These are phyloP conservation scores for Epithele typhae DNA, from an alignment of 768 basidiomycete genomes.

Conservation along the genomic window DNA sequence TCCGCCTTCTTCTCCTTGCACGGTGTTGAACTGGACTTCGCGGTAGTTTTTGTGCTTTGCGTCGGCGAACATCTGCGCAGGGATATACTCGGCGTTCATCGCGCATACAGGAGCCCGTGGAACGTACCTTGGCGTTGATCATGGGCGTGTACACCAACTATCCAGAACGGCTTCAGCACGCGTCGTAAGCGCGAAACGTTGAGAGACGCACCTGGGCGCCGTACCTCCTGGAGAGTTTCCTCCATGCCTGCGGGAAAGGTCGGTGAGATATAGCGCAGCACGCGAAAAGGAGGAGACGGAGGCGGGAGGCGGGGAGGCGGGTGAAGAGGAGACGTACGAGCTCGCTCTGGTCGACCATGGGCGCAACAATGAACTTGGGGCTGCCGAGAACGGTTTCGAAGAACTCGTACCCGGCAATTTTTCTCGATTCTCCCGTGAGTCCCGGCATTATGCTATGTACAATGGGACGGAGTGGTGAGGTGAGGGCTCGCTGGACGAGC, in stretches of 20 bases:
- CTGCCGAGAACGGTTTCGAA: conserved; percentile 75
- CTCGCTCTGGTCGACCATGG: conserved; percentile 99
- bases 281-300: too few species aligned
- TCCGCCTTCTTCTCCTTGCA: conserved; percentile 79
- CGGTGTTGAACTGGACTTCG: conserved; percentile 62
- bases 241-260: conserved; percentile 87
- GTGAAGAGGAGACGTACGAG: conserved; percentile 80
- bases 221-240: conserved; percentile 75
- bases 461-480: conserved; percentile 6
- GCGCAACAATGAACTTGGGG: conserved; percentile 89
- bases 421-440: conserved; percentile 23
- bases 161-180: not conserved
- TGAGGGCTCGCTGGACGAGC: conserved; percentile 8
- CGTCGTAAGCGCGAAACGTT: not conserved
- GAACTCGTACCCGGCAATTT: conserved; percentile 77
- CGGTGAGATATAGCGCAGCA: too few species aligned
- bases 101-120: not conserved
- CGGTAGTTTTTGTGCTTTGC: conserved; percentile 49
- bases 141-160: conserved; percentile 95
- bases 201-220: conserved; percentile 62
- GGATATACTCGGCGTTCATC: not conserved
- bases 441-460: conserved; percentile 14
- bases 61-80: conserved; percentile 57
- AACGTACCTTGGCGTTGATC: conserved; percentile 85
- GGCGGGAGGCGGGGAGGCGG: too few species aligned